A percentile compares a stretch with the other conserved stretches of the same genome.
These are phyloP conservation scores for Starmerella bombi DNA, from an alignment of 805 yeast species.

Conservation along the genomic window DNA sequence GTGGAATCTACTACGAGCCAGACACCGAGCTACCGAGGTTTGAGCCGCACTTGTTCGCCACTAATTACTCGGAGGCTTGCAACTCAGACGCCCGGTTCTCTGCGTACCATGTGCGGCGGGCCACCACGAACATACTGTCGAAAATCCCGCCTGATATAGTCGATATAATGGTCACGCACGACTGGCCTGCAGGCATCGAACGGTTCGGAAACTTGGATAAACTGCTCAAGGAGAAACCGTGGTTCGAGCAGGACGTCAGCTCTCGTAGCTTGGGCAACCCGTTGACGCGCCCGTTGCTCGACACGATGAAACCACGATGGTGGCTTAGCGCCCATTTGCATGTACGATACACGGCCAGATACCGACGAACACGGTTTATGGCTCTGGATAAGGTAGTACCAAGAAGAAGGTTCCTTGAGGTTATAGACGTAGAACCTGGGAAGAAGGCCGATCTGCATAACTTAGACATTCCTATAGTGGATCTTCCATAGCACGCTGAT, in stretches of 20 bases:
- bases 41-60: constrained; percentile 12
- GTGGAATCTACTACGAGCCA: constrained; percentile 62
- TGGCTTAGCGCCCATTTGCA: constrained; percentile 93
- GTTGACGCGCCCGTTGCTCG: constrained; percentile 33
- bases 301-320: constrained; percentile 47
- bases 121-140: constrained; percentile 42
- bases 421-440: constrained; percentile 26
- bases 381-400: constrained; percentile 82
- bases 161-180: constrained; percentile 66
- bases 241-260: constrained; percentile 50
- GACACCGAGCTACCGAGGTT: constrained; percentile 34
- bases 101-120: constrained; percentile 60
- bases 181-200: constrained; percentile 83
- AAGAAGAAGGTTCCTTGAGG: constrained; percentile 43
- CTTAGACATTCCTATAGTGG: no score
- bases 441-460: not conserved
- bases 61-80: not conserved
- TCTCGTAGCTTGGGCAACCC: constrained; percentile 60
- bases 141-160: constrained; percentile 19
- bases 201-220: constrained; percentile 43
- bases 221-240: constrained; percentile 49
- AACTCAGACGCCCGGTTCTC: constrained; percentile 32
- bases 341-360: constrained; percentile 49
- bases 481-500: no score
- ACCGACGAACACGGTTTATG: constrained; percentile 42